These are phyloP conservation scores for Monosporozyma siamensis DNA, from an alignment of 805 yeast genomes.

Conservation along the genomic window DNA sequence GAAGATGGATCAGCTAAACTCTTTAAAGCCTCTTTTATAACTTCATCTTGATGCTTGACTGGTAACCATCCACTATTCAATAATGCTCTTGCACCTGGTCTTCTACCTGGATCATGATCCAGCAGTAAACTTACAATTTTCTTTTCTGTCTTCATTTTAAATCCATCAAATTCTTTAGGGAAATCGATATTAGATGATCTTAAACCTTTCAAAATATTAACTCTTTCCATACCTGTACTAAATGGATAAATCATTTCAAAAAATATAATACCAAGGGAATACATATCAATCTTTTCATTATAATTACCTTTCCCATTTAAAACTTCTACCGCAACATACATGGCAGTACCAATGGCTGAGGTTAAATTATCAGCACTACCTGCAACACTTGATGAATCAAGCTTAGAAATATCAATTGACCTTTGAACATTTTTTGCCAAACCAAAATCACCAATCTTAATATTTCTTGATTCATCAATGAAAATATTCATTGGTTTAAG, in stretches of 20 bases:
- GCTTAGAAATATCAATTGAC: slow-evolving; percentile 28
- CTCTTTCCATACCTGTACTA: slow-evolving; percentile 92
- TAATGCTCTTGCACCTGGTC: slow-evolving; percentile 75
- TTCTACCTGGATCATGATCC: slow-evolving; percentile 64
- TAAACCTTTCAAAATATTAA: slow-evolving; percentile 54
- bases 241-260: slow-evolving; percentile 88
- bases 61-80: slow-evolving; percentile 79
- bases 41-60: slow-evolving; percentile 80
- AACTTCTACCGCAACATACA: slow-evolving; percentile 88
- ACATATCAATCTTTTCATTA: slow-evolving; percentile 92
- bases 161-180: slow-evolving; percentile 56
- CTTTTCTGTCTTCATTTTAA: slow-evolving; percentile 47
- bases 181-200: slow-evolving; percentile 53
- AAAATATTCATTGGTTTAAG: slow-evolving; percentile 92
- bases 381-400: slow-evolving; percentile 23
- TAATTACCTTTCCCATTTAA: slow-evolving; percentile 64
- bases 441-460: slow-evolving; percentile 96
- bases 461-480: slow-evolving; percentile 79
- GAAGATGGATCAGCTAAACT: slow-evolving; percentile 84
- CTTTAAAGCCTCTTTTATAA: slow-evolving; percentile 78
- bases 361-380: slow-evolving; percentile 61
- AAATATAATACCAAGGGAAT: slow-evolving; percentile 86
- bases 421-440: slow-evolving; percentile 82
- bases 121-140: slow-evolving; percentile 58
- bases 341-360: slow-evolving; percentile 86